Evolutionary conservation across 805 yeast species (phyloP), one percentile per base, ranked within the genome.

Genomic region (Suhomyces tanzawaensis): DNA sequence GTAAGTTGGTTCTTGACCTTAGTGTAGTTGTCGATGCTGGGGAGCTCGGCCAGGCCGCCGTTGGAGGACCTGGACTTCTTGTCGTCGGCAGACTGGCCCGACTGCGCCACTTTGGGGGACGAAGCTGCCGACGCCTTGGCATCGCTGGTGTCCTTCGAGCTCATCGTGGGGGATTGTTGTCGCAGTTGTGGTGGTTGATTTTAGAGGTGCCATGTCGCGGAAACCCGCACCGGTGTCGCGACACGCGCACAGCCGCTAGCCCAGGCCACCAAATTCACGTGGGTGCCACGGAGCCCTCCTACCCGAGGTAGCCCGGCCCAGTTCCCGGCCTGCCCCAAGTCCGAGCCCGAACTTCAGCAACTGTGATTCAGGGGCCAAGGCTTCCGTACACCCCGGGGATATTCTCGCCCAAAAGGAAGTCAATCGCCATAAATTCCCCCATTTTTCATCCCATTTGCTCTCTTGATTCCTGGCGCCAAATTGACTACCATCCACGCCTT

Each of bases 1-100:
- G 80, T 79, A 12, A 90, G 76, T 51, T 81, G 77, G 51, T 77
- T 73, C 55, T 82, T 81, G 49, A 85, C 65, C 49, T 72, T 71
- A 37, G 79, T 83, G 62, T 90, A 90, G 45, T 81, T 81, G 38
- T 66, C 69, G 17, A 57, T 36, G 21, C 53, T 45, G 2, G 64
- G 55, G 26, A 37, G 48, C 32, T 39, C 42, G 3, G 41, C 32
- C 19, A 8, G 13, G 18, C 24, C 34, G 18, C 24, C 34, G 7
- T 19, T 21, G 5, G 19, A 18, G 25, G 23, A 15, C 12, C 11
- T 19, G 4, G 29, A 12, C 32, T 22, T 29, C 18, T 19, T 30
- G 27, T 24, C 27, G 7, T 21, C 23, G 23, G 23, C 7, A 7
- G 7, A 7, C 9, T 19, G 28, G 14, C 26, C 11, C 27, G 14